These are phyloP conservation scores for Macrolepiota fuliginosa DNA, from an alignment of 768 basidiomycete species.

Conservation along the genomic window DNA sequence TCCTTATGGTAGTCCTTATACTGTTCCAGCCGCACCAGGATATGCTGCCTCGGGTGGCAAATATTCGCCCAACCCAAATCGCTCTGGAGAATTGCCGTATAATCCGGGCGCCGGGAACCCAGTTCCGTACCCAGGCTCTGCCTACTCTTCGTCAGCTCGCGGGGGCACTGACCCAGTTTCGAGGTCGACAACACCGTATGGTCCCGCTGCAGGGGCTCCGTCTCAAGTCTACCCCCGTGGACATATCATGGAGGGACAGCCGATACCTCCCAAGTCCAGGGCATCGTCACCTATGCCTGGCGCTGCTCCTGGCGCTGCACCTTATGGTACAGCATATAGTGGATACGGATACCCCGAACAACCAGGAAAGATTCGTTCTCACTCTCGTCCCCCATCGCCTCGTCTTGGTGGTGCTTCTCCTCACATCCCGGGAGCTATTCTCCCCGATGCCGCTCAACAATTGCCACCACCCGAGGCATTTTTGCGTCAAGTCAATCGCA, in stretches of 20 bases:
- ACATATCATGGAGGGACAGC: conserved; percentile 55
- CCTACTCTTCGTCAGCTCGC: conserved; percentile 29
- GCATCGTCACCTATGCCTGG: conserved; percentile 47
- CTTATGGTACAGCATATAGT: conserved; percentile 13
- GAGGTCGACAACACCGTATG: conserved; percentile 43
- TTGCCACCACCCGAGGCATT: conserved; percentile 70
- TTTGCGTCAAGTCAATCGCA: conserved; percentile 66
- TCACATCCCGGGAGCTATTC: conserved; percentile 26
- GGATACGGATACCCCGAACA: conserved; percentile 17
- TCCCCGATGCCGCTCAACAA: conserved; percentile 38
- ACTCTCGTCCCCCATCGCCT: conserved; percentile 18
- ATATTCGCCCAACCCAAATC: conserved; percentile 33
- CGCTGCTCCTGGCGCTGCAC: conserved; percentile 30
- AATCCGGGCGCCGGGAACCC: conserved; percentile 28
- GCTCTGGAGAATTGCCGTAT: conserved; percentile 41
- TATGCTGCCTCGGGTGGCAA: conserved; percentile 7
- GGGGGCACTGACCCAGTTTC: conserved; percentile 31
- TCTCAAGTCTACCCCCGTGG: conserved; percentile 51
- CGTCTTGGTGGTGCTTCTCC: conserved; percentile 29
- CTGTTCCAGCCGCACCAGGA: conserved; percentile 24
- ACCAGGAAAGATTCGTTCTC: conserved; percentile 17
- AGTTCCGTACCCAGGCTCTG: conserved; percentile 27
- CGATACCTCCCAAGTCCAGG: conserved; percentile 39
- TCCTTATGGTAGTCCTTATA: conserved; percentile 28
- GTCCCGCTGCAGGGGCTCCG: conserved; percentile 21